Percentiles rank a stretch among this genome's conserved stretches.
Evolutionary conservation across 1,284 basidiomycete species (phyloP).

Genomic region (Fistulina hepatica): DNA sequence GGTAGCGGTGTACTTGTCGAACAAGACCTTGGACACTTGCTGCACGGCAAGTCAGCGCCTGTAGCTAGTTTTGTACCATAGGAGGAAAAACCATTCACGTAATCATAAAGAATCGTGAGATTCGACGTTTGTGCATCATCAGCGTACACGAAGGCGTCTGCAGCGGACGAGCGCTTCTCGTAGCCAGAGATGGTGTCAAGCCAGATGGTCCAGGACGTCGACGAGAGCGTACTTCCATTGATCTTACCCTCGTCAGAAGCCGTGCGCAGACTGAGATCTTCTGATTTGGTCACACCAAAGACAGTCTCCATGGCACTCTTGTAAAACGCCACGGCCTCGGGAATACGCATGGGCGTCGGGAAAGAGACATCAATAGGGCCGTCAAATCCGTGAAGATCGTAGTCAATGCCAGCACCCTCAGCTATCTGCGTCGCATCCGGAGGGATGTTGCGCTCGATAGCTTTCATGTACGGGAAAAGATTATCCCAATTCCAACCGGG

Average conservation of each 20-base stretch:
- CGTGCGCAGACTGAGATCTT: constrained; percentile 15
- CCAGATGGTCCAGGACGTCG: constrained; percentile 18
- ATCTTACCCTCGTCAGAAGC: constrained; percentile 13
- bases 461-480: constrained; percentile 12
- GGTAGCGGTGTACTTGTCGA: constrained; percentile 14
- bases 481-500: constrained; percentile 14
- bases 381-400: constrained; percentile 14
- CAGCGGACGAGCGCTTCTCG: constrained; percentile 25
- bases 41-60: neutral
- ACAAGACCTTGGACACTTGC: constrained; percentile 22
- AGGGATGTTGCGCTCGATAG: constrained; percentile 11
- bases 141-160: constrained; percentile 29
- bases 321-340: constrained; percentile 14
- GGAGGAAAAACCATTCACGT: constrained; percentile 5
- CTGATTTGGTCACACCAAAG: constrained; percentile 13
- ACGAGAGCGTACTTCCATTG: constrained; percentile 8
- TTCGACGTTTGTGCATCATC: constrained; percentile 21
- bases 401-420: constrained; percentile 15
- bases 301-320: constrained; percentile 16
- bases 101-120: constrained; percentile 25
- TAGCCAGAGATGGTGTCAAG: constrained; percentile 13
- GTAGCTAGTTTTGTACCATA: neutral
- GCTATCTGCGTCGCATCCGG: constrained; percentile 14
- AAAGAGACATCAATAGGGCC: constrained; percentile 17
- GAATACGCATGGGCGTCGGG: constrained; percentile 18